Evolutionary conservation across 352 stramenopile genomes (phyloP), one percentile per base, ranked within the genome.

Genomic region (Phytophthora sansomeana): DNA sequence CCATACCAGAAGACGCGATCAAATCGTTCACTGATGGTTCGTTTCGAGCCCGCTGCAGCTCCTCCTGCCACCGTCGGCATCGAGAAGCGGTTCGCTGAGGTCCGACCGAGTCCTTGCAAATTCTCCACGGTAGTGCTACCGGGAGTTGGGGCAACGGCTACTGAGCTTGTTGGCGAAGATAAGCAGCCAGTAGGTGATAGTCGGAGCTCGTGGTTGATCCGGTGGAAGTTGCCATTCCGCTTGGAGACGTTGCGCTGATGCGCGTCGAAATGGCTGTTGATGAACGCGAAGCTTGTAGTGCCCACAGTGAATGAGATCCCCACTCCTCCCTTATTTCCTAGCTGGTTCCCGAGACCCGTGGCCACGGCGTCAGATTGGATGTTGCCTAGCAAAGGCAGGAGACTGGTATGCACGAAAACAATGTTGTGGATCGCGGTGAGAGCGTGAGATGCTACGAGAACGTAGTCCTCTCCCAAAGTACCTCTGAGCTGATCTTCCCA

Each of bases 251-350:
- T 90, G 42, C 81, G 72, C 39, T 98, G 93, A 57, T 98, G 95
- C 1, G 96, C 96, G 33, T 97, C 97, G 46, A 99, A 90, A 63
- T 99, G 97, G 59, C 80, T 90, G 53, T 96, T 97, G 21, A 98
- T 80, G 58, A 99, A 97, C 0, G 97, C 80, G 47, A 98, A 95
- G 51, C 76, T 89, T 5, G 91, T 97, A 26, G 62, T 33, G 1
- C 78, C 92, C 2, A 98, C 59, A 0, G 48, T 78, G 54, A 98
- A 83, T 19, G 93, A 93, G 10, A 98, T 87, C 19, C 88, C 93
- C 17, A 98, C 95, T n/a, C 92, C 95, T 51, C 86, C 96, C 69
- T 99, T 99, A 72, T 99, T 99, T 41, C 97, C 93, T 17, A 99
- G 80, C 9, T 98, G 87, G 59, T 98, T 98, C 0, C 92, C 95